Conservation (phyloP, 1,284 basidiomycete genomes). For the Irpex sp. region DNA sequence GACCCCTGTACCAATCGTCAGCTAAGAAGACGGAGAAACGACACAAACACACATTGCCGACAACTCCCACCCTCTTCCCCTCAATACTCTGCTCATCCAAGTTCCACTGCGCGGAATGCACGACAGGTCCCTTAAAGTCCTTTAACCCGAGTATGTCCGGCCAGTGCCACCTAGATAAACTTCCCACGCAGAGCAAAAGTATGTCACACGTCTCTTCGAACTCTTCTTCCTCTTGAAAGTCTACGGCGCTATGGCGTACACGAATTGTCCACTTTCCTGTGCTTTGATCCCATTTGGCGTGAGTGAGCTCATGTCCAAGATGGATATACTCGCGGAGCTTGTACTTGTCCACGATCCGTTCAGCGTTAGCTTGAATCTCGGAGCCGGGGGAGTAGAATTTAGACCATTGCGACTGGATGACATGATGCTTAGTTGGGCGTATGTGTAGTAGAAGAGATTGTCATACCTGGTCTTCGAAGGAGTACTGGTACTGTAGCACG, state of each 20-base stretch:
- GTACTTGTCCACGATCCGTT: constrained; percentile 62
- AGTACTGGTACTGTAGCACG: constrained; percentile 55
- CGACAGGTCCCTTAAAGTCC: constrained; percentile 18
- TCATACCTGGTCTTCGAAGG: constrained; percentile 57
- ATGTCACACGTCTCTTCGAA: constrained; percentile 25
- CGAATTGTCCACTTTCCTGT: constrained; percentile 60
- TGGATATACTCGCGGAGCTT: constrained; percentile 57
- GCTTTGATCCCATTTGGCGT: constrained; percentile 55
- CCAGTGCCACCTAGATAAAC: constrained; percentile 22
- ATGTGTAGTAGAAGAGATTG: neutral
- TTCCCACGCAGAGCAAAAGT: constrained; percentile 18
- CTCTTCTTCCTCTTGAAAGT: constrained; percentile 17
- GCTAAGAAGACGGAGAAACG: neutral
- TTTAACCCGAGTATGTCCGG: constrained; percentile 23
- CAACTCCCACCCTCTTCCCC: constrained; percentile 70
- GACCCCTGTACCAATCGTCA: constrained; percentile 54
- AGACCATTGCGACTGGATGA: constrained; percentile 58
- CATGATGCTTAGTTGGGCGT: neutral
- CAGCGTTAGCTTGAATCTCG: constrained; percentile 61
- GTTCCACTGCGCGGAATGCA: constrained; percentile 61
- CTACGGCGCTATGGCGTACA: constrained; percentile 35
- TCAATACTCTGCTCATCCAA: constrained; percentile 52
- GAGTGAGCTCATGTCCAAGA: constrained; percentile 56
- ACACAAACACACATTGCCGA: constrained; percentile 56
- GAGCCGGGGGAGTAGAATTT: constrained; percentile 62